phyloP scores from a whole-genome alignment of 768 basidiomycete species.

The Kwoniella bestiolae region DNA sequence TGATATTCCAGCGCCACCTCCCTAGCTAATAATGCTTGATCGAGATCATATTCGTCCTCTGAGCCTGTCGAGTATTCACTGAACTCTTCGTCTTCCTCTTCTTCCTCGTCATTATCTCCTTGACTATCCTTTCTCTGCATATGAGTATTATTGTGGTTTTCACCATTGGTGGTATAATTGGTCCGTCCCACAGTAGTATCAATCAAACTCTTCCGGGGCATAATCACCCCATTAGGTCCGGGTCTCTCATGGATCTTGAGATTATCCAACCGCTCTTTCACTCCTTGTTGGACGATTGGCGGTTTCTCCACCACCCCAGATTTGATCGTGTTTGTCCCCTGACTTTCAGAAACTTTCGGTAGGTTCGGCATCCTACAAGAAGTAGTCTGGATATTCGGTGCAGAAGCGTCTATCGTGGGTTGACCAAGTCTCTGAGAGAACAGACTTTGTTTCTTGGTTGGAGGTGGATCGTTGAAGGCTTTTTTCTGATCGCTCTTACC shows the following conservation, averaged over 20 bases:
- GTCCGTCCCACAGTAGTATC: neutral
- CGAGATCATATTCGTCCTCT: constrained; percentile 48
- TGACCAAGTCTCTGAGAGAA: constrained; percentile 42
- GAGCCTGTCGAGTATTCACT: constrained; percentile 36
- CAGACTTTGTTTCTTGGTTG: constrained; percentile 37
- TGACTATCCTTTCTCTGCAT: neutral
- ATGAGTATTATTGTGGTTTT: constrained; percentile 7
- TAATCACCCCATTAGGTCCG: neutral
- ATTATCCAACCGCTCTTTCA: neutral
- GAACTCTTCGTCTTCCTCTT: constrained; percentile 41
- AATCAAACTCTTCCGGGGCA: neutral
- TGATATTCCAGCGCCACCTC: constrained; percentile 50
- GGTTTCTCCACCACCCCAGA: constrained; percentile 22
- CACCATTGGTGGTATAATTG: constrained; percentile 4
- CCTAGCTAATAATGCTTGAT: constrained; percentile 40
- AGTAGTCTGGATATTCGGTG: constrained; percentile 11
- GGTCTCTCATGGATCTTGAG: constrained; percentile 8
- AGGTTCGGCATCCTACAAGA: neutral
- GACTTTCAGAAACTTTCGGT: constrained; percentile 17
- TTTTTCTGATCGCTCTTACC: neutral
- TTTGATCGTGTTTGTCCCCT: constrained; percentile 15
- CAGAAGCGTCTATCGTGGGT: constrained; percentile 20
- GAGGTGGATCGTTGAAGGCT: neutral
- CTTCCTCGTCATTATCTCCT: constrained; percentile 29
- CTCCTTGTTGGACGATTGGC: neutral